A percentile compares a stretch with the other conserved stretches of the same genome.
Conservation (phyloP, 2,329 filamentous ascomycete species). For the Zasmidium angulare region DNA sequence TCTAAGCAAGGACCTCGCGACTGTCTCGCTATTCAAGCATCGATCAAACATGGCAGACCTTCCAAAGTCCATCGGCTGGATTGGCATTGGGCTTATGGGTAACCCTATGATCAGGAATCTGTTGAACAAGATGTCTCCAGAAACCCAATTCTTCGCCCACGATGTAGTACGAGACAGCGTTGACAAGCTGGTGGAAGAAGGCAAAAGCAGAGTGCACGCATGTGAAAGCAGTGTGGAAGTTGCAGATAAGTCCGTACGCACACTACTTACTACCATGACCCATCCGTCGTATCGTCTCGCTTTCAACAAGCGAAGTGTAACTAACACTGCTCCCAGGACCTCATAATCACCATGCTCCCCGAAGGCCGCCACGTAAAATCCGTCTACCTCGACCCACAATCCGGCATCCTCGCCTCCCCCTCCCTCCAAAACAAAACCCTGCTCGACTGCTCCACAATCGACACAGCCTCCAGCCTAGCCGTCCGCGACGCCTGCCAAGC, state of each 20-base stretch:
- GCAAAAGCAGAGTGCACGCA: constrained; percentile 40
- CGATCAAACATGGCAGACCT: constrained; percentile 24
- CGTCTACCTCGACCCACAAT: constrained; percentile 50
- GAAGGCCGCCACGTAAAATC: constrained; percentile 53
- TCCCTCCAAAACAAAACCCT: constrained; percentile 48
- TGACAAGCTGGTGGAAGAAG: constrained; percentile 44
- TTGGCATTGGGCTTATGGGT: constrained; percentile 58
- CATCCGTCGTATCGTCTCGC: not conserved
- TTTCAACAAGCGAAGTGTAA: not conserved
- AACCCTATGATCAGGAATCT: constrained; percentile 54
- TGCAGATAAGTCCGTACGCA: constrained; percentile 50
- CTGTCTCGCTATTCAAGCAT: not conserved
- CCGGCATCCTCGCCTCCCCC: constrained; percentile 43
- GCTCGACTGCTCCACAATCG: constrained; percentile 59
- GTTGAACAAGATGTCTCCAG: constrained; percentile 45
- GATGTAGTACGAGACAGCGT: constrained; percentile 48
- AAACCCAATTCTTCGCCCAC: constrained; percentile 49
- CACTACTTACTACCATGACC: not conserved
- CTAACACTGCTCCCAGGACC: constrained; percentile 38
- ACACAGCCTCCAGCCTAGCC: constrained; percentile 51
- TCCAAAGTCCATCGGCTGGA: constrained; percentile 45
- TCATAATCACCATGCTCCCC: constrained; percentile 55
- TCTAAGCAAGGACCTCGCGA: not conserved
- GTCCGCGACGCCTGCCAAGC: constrained; percentile 43
- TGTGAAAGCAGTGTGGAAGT: constrained; percentile 49